A percentile compares a stretch with the other conserved stretches of the same genome.
phyloP scores from a whole-genome alignment of 176 grass and related monocot genomes.

The Eleusine indica region DNA sequence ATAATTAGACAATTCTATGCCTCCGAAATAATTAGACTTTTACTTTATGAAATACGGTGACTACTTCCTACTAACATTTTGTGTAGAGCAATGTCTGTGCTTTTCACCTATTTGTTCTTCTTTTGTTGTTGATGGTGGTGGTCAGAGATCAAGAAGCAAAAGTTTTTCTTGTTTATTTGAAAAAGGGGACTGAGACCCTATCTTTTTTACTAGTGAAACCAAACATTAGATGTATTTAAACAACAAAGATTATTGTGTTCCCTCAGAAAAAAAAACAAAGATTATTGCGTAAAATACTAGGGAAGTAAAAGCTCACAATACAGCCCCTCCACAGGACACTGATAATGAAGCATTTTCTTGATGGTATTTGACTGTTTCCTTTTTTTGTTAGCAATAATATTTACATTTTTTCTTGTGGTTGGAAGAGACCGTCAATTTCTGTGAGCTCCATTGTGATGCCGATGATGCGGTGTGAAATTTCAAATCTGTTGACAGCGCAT shows the following conservation, averaged over 20 bases:
- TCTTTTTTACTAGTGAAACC: background rate
- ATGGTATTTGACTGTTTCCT: background rate
- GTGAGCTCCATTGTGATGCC: background rate
- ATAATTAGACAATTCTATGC: constrained; percentile 5
- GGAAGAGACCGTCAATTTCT: background rate
- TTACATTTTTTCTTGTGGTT: background rate
- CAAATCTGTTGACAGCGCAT: background rate
- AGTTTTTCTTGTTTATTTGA: background rate
- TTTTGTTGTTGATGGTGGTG: background rate
- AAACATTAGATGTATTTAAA: background rate
- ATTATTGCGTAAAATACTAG: background rate
- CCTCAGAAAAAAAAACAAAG: background rate
- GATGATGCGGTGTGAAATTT: background rate
- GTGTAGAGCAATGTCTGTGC: background rate
- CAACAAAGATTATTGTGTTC: background rate
- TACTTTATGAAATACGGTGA: constrained; percentile 1
- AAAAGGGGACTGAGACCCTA: background rate
- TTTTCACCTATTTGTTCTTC: background rate
- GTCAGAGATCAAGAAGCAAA: background rate
- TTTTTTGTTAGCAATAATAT: background rate
- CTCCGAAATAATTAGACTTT: background rate
- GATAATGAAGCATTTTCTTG: background rate
- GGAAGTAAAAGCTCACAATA: background rate
- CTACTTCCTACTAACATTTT: constrained; percentile 24
- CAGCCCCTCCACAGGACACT: background rate